Percentiles rank a stretch among this genome's conserved stretches.
phyloP scores from a whole-genome alignment of 805 yeast genomes.

The Suhomyces xylopsoci region DNA sequence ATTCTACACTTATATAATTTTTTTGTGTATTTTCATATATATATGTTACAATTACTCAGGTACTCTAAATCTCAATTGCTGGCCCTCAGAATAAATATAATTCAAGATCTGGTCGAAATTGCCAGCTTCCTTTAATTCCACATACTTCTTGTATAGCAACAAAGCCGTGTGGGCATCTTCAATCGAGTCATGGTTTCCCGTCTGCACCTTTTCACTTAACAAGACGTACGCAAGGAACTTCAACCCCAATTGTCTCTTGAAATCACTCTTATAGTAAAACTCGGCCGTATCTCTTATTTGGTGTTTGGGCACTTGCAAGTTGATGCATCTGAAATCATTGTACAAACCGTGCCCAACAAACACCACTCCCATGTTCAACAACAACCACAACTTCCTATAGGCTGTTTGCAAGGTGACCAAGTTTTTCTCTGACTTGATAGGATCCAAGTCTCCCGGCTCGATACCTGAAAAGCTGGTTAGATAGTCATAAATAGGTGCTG shows the following conservation, averaged over 20 bases:
- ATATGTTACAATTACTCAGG: constrained; percentile 31
- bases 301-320: constrained; percentile 76
- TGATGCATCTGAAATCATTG: constrained; percentile 91
- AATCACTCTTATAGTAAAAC: constrained; percentile 68
- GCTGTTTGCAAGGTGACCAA: constrained; percentile 80
- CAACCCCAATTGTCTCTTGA: constrained; percentile 75
- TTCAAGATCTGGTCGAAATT: constrained; percentile 60
- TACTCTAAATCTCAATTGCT: constrained; percentile 49
- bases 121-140: constrained; percentile 56
- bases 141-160: constrained; percentile 66
- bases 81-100: constrained; percentile 70
- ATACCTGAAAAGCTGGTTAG: constrained; percentile 93
- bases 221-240: constrained; percentile 83
- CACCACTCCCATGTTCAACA: constrained; percentile 82
- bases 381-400: constrained; percentile 85
- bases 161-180: constrained; percentile 94
- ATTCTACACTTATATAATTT: too few species aligned
- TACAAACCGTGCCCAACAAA: constrained; percentile 93
- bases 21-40: too few species aligned
- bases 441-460: constrained; percentile 84
- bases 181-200: constrained; percentile 93
- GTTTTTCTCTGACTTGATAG: constrained; percentile 57
- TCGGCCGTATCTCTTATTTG: constrained; percentile 92
- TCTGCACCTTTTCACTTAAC: constrained; percentile 74
- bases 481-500: constrained; percentile 73